phyloP scores from a whole-genome alignment of 192 early-diverging fungal species.

The Coemansia sp. region DNA sequence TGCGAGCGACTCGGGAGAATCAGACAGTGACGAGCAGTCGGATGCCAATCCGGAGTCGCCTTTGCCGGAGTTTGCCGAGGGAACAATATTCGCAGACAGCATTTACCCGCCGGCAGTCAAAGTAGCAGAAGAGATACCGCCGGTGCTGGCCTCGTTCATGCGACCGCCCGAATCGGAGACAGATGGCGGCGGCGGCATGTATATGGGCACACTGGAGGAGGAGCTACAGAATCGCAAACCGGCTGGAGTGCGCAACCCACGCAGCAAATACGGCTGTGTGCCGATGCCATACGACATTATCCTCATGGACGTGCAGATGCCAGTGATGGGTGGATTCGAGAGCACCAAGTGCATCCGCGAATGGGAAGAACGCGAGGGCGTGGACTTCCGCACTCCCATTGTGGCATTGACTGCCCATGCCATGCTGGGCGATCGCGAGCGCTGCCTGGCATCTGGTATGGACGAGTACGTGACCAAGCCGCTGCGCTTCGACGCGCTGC shows the following conservation, averaged over 20 bases:
- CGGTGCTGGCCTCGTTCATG: constrained; percentile 35
- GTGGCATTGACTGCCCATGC: constrained; percentile 86
- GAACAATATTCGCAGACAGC: constrained; percentile 47
- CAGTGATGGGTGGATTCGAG: constrained; percentile 87
- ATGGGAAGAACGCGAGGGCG: constrained; percentile 60
- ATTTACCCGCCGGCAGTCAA: constrained; percentile 49
- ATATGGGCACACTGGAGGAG: constrained; percentile 14
- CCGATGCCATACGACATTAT: constrained; percentile 62
- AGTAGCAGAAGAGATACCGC: constrained; percentile 35
- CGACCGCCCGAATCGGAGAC: constrained; percentile 7
- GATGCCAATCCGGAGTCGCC: too few relatives aligned
- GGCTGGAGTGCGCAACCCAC: constrained; percentile 56
- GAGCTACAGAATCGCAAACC: constrained; percentile 36
- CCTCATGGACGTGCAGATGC: constrained; percentile 91
- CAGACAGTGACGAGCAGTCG: neutral
- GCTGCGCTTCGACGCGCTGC: constrained; percentile 48
- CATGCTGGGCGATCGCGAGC: constrained; percentile 88
- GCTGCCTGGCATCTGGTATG: constrained; percentile 81
- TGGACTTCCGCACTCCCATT: constrained; percentile 68
- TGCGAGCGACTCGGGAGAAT: neutral
- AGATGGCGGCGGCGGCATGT: constrained; percentile 5
- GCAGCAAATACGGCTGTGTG: constrained; percentile 46
- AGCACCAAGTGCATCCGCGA: constrained; percentile 76
- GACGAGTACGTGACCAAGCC: constrained; percentile 76
- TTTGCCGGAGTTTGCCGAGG: constrained; percentile 29